phyloP scores from a whole-genome alignment of 2,329 filamentous ascomycete genomes.

The Ophiocordyceps unilateralis region DNA sequence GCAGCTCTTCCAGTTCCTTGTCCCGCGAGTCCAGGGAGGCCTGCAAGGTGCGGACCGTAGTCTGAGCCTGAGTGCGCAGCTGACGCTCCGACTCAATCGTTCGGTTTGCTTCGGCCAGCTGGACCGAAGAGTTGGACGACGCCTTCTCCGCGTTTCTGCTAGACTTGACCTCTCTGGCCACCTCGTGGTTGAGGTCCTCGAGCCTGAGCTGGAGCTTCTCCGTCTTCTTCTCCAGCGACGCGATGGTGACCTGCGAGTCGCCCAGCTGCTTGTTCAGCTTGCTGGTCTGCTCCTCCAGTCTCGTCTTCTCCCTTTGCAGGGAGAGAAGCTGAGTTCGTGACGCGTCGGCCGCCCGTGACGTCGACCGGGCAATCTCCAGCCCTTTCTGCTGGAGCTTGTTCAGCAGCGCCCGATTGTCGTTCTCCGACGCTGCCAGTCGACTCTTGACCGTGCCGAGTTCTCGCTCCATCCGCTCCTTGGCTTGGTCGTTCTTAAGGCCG shows the following conservation, averaged over 20 bases:
- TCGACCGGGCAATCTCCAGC: constrained; percentile 82
- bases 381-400: constrained; percentile 98
- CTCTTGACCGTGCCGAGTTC: constrained; percentile 86
- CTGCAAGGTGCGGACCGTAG: constrained; percentile 69
- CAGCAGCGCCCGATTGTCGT: constrained; percentile 85
- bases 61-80: constrained; percentile 66
- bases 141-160: constrained; percentile 82
- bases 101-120: constrained; percentile 77
- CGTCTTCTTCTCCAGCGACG: constrained; percentile 79
- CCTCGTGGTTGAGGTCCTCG: constrained; percentile 85
- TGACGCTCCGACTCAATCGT: constrained; percentile 84
- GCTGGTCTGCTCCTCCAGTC: constrained; percentile 65
- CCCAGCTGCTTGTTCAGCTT: constrained; percentile 71
- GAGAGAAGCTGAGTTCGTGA: constrained; percentile 60
- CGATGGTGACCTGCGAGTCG: constrained; percentile 67
- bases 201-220: constrained; percentile 79
- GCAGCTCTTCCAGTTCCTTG: constrained; percentile 64
- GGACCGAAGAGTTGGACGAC: constrained; percentile 60
- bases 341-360: constrained; percentile 68
- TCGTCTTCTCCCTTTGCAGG: constrained; percentile 68
- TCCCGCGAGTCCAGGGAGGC: constrained; percentile 62
- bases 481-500: constrained; percentile 76
- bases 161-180: constrained; percentile 75
- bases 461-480: constrained; percentile 81
- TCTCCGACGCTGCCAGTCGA: constrained; percentile 77